phyloP scores from a whole-genome alignment of 805 yeast genomes.

The Starmerella vitae region DNA sequence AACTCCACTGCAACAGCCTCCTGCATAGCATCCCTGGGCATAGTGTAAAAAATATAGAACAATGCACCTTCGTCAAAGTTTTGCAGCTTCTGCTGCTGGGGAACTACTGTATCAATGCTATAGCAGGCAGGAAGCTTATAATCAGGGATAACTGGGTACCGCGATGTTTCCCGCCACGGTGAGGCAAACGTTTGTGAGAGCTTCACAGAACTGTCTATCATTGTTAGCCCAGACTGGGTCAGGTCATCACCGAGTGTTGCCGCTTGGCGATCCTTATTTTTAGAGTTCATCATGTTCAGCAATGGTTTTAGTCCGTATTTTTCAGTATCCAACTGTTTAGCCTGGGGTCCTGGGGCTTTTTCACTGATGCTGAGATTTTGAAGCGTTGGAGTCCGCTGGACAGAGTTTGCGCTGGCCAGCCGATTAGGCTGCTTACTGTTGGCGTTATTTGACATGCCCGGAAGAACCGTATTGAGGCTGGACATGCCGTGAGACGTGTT shows the following conservation, averaged over 20 bases:
- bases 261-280: conserved; percentile 46
- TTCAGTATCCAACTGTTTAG: conserved; percentile 34
- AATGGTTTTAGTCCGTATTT: conserved; percentile 59
- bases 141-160: conserved; percentile 80
- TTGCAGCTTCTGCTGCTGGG: conserved; percentile 33
- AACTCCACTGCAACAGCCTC: conserved; percentile 88
- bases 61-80: conserved; percentile 78
- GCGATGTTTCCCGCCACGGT: conserved; percentile 89
- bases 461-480: conserved; percentile 18
- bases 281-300: conserved; percentile 45
- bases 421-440: neutral
- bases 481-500: conserved; percentile 17
- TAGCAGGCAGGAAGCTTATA: conserved; percentile 52
- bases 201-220: conserved; percentile 32
- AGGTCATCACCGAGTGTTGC: conserved; percentile 68
- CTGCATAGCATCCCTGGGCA: conserved; percentile 84
- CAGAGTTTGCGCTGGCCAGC: neutral
- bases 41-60: conserved; percentile 84
- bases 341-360: neutral
- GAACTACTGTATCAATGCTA: conserved; percentile 31
- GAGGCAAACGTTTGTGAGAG: conserved; percentile 61
- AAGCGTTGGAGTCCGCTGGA: conserved; percentile 3
- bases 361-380: conserved; percentile 4
- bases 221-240: conserved; percentile 49
- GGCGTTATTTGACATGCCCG: conserved; percentile 10